Evolutionary conservation across 2,329 filamentous ascomycete genomes (phyloP).

Genomic region (Fusarium acutatum): DNA sequence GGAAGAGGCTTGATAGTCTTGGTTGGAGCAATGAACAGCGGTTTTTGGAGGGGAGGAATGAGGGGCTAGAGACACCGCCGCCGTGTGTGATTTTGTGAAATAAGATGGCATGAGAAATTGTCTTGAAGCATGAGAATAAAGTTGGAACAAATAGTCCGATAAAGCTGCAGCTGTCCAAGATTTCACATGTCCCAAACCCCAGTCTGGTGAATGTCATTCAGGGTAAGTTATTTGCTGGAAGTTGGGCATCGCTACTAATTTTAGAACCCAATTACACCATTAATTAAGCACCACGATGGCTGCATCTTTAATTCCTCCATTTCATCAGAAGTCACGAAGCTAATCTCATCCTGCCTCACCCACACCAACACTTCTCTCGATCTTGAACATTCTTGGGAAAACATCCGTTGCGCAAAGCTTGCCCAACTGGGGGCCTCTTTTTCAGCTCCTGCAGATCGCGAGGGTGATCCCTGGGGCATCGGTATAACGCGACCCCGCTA

Average conservation of each 20-base stretch:
- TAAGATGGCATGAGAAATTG: too few species aligned
- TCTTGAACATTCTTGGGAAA: background rate
- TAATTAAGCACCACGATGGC: background rate
- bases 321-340: background rate
- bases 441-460: constrained; percentile 28
- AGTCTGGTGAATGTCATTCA: background rate
- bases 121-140: fast-evolving
- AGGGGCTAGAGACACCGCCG: background rate
- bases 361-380: background rate
- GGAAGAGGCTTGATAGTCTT: background rate
- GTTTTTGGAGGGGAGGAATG: background rate
- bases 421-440: background rate
- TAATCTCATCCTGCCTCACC: background rate
- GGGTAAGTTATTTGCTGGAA: background rate
- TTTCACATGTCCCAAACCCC: background rate
- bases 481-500: background rate
- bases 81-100: constrained; percentile 14
- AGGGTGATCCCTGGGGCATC: constrained; percentile 2
- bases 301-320: background rate
- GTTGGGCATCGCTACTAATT: background rate
- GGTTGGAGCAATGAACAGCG: constrained; percentile 1
- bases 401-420: constrained; percentile 1
- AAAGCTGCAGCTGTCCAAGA: background rate
- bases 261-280: background rate
- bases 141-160: background rate